Conservation (phyloP, 495 filamentous ascomycete species). For the Penicillium fimorum region DNA sequence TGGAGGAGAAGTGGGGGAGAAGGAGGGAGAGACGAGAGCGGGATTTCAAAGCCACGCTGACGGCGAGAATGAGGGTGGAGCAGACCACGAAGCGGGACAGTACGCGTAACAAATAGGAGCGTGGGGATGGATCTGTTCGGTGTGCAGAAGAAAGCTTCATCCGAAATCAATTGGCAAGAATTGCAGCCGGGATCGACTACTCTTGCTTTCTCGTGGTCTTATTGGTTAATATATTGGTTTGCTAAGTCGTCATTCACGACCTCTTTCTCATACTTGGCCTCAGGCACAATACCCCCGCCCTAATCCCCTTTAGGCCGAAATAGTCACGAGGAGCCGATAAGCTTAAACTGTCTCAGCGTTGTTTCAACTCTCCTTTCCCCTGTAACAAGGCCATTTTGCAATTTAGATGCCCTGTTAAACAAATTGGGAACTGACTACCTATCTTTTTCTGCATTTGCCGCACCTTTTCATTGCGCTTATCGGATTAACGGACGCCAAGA, state of each 20-base stretch:
- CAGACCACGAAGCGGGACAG: constrained; percentile 39
- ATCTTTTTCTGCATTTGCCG: background rate
- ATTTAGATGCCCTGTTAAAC: background rate
- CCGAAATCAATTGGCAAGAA: constrained; percentile 1
- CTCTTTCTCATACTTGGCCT: background rate
- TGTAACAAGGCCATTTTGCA: constrained; percentile 6
- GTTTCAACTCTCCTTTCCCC: constrained; percentile 1
- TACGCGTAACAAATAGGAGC: constrained; percentile 29
- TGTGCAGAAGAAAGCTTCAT: constrained; percentile 12
- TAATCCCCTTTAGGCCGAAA: constrained; percentile 28
- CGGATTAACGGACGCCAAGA: constrained; percentile 15
- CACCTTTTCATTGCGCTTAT: background rate
- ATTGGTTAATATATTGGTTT: background rate
- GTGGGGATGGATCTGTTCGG: constrained; percentile 3
- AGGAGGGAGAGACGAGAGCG: constrained; percentile 44
- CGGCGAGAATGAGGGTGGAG: constrained; percentile 52
- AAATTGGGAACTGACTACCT: background rate
- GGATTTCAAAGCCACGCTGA: constrained; percentile 46
- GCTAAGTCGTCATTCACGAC: background rate
- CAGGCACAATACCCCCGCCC: constrained; percentile 29
- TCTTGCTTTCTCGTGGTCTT: background rate
- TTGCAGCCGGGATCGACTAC: constrained; percentile 10
- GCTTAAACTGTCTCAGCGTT: constrained; percentile 5
- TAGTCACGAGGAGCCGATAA: constrained; percentile 26
- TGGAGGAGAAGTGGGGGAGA: constrained; percentile 32